Evolutionary conservation across 1,284 basidiomycete genomes (phyloP), one percentile per base, ranked within the genome.

Genomic region (Veloboletus limbatus): DNA sequence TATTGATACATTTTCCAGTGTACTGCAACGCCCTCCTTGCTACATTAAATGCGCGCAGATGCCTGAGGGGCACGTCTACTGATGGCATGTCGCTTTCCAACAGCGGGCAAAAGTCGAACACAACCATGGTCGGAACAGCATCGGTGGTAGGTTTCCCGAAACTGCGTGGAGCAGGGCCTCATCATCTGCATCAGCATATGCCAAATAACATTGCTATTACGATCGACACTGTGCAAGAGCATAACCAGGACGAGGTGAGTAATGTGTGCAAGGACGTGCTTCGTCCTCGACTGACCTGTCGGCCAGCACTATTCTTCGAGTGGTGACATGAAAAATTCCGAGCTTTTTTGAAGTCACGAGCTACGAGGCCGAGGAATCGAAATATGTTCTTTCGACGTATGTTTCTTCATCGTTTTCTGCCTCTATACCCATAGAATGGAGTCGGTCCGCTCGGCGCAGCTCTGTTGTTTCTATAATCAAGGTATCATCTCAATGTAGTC

Each of bases 21-120:
- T 78, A 78, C 54, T 68, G 69, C 18, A 78, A 77, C 55, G 71
- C 77, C 11, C 63, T 78, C n/a, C 66, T 78, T 18, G 73, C 72
- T 4, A 74, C 72, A 4, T 67, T 78, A 32, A 78, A 78, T 50
- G 73, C 70, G 10, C 74, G 76, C 18, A 63, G 61, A 36, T 20
- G 41, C 33, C 62, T 75, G 36, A 67, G 68, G 4, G 54, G 59
- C n/a, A 14, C 6, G 22, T 33, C 17, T 26, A 24, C 38, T 34
- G 14, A 51, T 14, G 47, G 49, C 2, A 43, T 51, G 38, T 44
- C 54, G 2, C 33, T 65, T 13, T 47, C 56, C 6, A 20, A 16
- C 13, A 43, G 40, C 4, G 33, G 38, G 18, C 53, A 46, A 31
- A 58, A 42, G 46, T 43, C 17, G 8, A 44, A 17, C 14, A 36